phyloP scores from a whole-genome alignment of 2,329 filamentous ascomycete species.

The Arthroderma sp. region DNA sequence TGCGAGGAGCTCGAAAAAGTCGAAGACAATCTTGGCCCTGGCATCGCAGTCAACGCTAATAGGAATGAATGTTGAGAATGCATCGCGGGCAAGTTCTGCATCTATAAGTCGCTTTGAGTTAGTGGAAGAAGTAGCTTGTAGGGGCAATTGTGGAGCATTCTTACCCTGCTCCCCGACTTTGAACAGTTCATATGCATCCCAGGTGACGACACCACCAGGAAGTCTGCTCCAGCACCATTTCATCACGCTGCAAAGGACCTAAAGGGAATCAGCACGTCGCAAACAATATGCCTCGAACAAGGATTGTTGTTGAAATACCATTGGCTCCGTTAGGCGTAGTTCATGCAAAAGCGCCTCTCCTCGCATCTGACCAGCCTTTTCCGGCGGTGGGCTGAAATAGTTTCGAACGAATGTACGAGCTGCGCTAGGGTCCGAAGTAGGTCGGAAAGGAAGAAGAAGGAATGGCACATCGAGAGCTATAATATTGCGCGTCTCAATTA shows the following conservation, averaged over 20 bases:
- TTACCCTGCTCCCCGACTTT: slow-evolving; percentile 75
- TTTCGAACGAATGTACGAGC: slow-evolving; percentile 86
- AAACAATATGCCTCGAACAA: slow-evolving; percentile 3
- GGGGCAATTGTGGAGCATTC: slow-evolving; percentile 4
- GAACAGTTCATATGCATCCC: slow-evolving; percentile 95
- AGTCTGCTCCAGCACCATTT: slow-evolving; percentile 99
- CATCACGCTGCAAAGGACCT: slow-evolving; percentile 85
- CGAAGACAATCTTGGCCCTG: slow-evolving; percentile 77
- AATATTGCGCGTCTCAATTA: slow-evolving; percentile 16
- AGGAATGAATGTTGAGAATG: slow-evolving; percentile 92
- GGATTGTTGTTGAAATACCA: slow-evolving; percentile 46
- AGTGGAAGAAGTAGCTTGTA: neutral
- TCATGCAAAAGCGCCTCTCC: slow-evolving; percentile 70
- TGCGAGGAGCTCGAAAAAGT: slow-evolving; percentile 88
- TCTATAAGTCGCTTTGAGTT: slow-evolving; percentile 40
- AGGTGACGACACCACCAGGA: slow-evolving; percentile 80
- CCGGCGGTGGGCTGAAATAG: slow-evolving; percentile 63
- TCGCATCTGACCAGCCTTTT: slow-evolving; percentile 43
- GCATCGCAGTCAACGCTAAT: slow-evolving; percentile 80
- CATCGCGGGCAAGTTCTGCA: slow-evolving; percentile 78
- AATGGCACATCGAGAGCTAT: slow-evolving; percentile 81
- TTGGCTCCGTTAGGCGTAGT: slow-evolving; percentile 80
- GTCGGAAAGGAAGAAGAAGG: slow-evolving; percentile 84
- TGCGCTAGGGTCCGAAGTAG: slow-evolving; percentile 79
- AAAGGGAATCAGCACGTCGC: slow-evolving; percentile 6